Evolutionary conservation across 1,284 basidiomycete species (phyloP).

Genomic region (Apiotrichum sp.): DNA sequence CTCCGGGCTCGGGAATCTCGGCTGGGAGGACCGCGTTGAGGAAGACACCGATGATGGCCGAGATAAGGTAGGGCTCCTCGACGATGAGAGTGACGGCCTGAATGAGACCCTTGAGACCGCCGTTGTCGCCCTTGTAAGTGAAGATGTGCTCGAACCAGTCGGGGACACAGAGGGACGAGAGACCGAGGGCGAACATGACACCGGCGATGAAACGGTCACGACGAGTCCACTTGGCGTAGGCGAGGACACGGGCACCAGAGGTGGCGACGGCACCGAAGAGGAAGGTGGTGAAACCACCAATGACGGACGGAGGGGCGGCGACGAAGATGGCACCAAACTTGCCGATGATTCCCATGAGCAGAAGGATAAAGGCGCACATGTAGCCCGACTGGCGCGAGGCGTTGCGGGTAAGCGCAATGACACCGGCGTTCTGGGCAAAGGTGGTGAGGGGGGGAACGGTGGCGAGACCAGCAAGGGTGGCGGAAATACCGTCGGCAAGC

Average conservation of each 20-base stretch:
- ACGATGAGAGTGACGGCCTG: slow-evolving; percentile 72
- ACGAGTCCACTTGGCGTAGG: slow-evolving; percentile 60
- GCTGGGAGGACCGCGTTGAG: slow-evolving; percentile 26
- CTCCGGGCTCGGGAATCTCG: background rate
- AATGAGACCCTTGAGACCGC: slow-evolving; percentile 66
- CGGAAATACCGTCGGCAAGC: slow-evolving; percentile 29
- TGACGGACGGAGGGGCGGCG: slow-evolving; percentile 22
- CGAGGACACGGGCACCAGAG: slow-evolving; percentile 67
- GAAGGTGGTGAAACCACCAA: slow-evolving; percentile 34
- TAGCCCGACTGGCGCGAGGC: slow-evolving; percentile 29
- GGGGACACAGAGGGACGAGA: slow-evolving; percentile 55
- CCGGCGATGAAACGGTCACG: slow-evolving; percentile 70
- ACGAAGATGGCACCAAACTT: slow-evolving; percentile 34
- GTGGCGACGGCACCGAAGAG: slow-evolving; percentile 46
- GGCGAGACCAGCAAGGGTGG: slow-evolving; percentile 27
- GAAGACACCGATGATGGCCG: slow-evolving; percentile 26
- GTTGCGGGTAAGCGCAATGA: slow-evolving; percentile 35
- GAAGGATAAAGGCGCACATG: slow-evolving; percentile 30
- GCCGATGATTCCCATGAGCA: slow-evolving; percentile 32
- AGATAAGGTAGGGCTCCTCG: slow-evolving; percentile 53
- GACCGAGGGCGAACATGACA: slow-evolving; percentile 65
- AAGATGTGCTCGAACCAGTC: slow-evolving; percentile 42
- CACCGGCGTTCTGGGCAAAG: slow-evolving; percentile 35
- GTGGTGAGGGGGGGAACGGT: slow-evolving; percentile 34
- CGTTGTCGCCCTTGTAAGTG: slow-evolving; percentile 50